These are phyloP conservation scores for Phalaenopsis hybrid DNA, from an alignment of 116 monocot species.

Conservation along the genomic window DNA sequence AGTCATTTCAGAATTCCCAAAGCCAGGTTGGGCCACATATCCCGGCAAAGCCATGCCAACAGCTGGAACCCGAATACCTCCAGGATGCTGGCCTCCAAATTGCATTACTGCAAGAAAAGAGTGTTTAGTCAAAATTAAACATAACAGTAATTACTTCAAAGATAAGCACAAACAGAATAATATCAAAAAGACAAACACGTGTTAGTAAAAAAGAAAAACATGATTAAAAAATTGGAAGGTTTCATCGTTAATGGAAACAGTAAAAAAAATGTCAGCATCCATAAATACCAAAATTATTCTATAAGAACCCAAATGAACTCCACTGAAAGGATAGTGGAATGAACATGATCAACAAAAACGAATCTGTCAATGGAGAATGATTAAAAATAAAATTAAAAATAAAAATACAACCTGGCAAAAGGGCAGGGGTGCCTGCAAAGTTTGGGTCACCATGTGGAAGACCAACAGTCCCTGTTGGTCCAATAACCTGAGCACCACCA, in stretches of 20 bases:
- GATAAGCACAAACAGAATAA: background rate
- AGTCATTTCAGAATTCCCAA: conserved; percentile 91
- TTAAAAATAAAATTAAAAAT: too few relatives aligned
- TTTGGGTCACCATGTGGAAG: conserved; percentile 64
- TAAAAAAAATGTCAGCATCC: background rate
- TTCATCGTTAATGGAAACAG: background rate
- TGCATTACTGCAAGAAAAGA: conserved; percentile 68
- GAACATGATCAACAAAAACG: background rate
- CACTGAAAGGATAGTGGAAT: background rate
- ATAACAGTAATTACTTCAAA: conserved; percentile 1
- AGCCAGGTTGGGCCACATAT: conserved; percentile 88
- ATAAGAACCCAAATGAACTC: background rate
- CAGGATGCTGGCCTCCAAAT: conserved; percentile 79
- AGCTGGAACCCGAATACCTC: conserved; percentile 77
- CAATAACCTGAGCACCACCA: conserved; percentile 71
- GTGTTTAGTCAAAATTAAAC: conserved; percentile 1
- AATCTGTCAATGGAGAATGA: conserved; percentile 53
- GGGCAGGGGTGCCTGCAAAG: conserved; percentile 72
- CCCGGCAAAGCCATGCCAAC: conserved; percentile 95
- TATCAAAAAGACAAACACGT: background rate
- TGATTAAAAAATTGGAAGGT: background rate
- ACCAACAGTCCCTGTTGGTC: conserved; percentile 59
- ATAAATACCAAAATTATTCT: background rate
- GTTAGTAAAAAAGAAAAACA: background rate
- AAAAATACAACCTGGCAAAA: conserved; percentile 62